Base-by-base conservation (phyloP, 2,329 filamentous ascomycete species). In the Teratosphaeria gauchensis region DNA sequence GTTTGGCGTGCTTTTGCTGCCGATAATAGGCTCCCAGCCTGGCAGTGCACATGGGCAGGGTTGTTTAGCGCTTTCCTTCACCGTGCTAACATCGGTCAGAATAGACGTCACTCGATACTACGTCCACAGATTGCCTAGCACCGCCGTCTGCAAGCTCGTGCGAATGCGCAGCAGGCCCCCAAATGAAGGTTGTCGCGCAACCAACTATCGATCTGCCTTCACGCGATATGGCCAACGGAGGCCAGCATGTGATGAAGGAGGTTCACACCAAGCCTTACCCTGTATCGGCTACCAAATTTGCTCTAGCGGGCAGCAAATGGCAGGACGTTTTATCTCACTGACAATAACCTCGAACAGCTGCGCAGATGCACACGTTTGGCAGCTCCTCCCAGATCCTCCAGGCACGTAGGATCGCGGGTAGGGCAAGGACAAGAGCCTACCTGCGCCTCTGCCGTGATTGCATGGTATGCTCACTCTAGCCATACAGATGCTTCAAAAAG, bases 381-480 rank as follows among this genome's bases (percentile, higher is more conserved):
- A 55, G 21, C n/a, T 42, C 21, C 33, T 28, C 19, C 53, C 31
- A 33, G 32, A 33, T 55, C 24, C 21, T 55, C 14, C 12, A 30
- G 28, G 54, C 35, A 42, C 31, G 32, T 7, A 30, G 48, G 30
- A 35, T 28, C 19, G 42, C 56, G 56, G 56, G 56, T 57, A 57
- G 56, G 56, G 46, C 56, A 30, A 30, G 56, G 24, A 30, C 21
- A 53, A 21, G 52, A n/a, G 28, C 32, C 19, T 19, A 11, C 52
- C 32, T 53, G 28, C 52, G 52, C 52, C 28, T 35, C 24, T 35
- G 52, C 52, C 48, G 54, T 51, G 24, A 42, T 14, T 53, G 56
- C 46, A 19, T 28, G 24, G 24, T 28, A 28, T 28, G 24, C 24
- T 28, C 24, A 28, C 75, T 0, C 77, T 74, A 16, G 74, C 92